phyloP scores from a whole-genome alignment of 768 basidiomycete genomes.

The Pholiota molesta region DNA sequence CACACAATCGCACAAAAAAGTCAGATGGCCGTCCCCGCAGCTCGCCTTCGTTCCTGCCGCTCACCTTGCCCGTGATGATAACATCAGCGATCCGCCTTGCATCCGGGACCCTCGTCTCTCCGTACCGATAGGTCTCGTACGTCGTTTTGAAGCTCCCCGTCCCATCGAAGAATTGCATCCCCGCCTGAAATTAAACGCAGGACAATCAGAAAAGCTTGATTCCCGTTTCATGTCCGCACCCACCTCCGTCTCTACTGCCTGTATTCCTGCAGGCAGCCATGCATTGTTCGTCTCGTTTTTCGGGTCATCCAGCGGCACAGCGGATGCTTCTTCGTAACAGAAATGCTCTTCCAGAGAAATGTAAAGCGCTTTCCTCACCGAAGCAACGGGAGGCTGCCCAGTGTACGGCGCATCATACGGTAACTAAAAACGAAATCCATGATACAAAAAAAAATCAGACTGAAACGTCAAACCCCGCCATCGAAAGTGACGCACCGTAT shows the following conservation, averaged over 20 bases:
- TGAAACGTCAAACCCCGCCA: not conserved
- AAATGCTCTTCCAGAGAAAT: constrained; percentile 52
- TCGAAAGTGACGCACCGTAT: constrained; percentile 37
- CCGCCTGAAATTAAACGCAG: constrained; percentile 48
- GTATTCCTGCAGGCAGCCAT: constrained; percentile 47
- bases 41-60: constrained; percentile 16
- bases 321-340: constrained; percentile 33
- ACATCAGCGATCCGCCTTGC: constrained; percentile 42
- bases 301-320: constrained; percentile 37
- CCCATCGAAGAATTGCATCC: constrained; percentile 42
- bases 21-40: not conserved
- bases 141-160: constrained; percentile 36
- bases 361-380: constrained; percentile 49
- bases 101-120: constrained; percentile 17
- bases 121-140: constrained; percentile 40
- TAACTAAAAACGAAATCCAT: not conserved
- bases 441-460: not conserved
- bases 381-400: not conserved
- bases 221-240: not conserved
- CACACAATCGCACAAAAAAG: not conserved
- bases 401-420: not conserved
- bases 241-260: constrained; percentile 43
- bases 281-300: constrained; percentile 42
- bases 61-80: constrained; percentile 55
- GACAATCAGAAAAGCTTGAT: not conserved